These are phyloP conservation scores for Colletotrichum orchidophilum DNA, from an alignment of 2,329 filamentous ascomycete genomes.

Conservation along the genomic window DNA sequence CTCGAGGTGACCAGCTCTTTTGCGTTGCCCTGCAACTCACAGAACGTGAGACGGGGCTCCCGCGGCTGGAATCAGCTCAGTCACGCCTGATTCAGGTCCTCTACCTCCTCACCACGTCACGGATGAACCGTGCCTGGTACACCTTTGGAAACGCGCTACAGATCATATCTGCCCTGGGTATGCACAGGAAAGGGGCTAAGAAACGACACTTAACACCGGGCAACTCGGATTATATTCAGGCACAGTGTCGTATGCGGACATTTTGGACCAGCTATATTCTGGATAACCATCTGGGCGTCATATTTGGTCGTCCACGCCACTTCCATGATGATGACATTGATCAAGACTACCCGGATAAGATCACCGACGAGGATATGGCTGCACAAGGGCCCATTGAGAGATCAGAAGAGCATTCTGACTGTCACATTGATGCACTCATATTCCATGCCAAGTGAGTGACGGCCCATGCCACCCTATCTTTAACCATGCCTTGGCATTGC, in stretches of 20 bases:
- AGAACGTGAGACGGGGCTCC: slow-evolving; percentile 38
- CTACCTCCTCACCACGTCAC: slow-evolving; percentile 66
- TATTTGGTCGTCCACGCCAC: slow-evolving; percentile 67
- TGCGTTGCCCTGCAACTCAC: slow-evolving; percentile 49
- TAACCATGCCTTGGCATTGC: slow-evolving; percentile 24
- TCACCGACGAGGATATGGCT: slow-evolving; percentile 67
- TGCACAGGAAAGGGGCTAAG: slow-evolving; percentile 48
- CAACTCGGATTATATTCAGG: slow-evolving; percentile 52
- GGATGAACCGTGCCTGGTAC: slow-evolving; percentile 70
- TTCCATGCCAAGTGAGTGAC: slow-evolving; percentile 52
- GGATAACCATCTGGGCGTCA: slow-evolving; percentile 71
- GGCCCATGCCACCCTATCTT: not conserved
- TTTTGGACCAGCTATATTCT: slow-evolving; percentile 72
- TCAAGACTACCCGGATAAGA: slow-evolving; percentile 61
- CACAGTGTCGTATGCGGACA: slow-evolving; percentile 63
- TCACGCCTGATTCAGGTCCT: slow-evolving; percentile 66
- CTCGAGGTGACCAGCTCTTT: slow-evolving; percentile 53
- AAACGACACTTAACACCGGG: slow-evolving; percentile 33
- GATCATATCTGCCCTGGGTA: slow-evolving; percentile 56
- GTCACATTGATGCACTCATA: slow-evolving; percentile 58
- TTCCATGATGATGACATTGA: slow-evolving; percentile 73
- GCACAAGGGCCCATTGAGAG: slow-evolving; percentile 39
- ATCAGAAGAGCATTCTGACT: slow-evolving; percentile 48
- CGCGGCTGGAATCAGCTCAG: slow-evolving; percentile 60
- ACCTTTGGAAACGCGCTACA: slow-evolving; percentile 66